Evolutionary conservation across 768 basidiomycete genomes (phyloP).

Genomic region (Artomyces pyxidatus): DNA sequence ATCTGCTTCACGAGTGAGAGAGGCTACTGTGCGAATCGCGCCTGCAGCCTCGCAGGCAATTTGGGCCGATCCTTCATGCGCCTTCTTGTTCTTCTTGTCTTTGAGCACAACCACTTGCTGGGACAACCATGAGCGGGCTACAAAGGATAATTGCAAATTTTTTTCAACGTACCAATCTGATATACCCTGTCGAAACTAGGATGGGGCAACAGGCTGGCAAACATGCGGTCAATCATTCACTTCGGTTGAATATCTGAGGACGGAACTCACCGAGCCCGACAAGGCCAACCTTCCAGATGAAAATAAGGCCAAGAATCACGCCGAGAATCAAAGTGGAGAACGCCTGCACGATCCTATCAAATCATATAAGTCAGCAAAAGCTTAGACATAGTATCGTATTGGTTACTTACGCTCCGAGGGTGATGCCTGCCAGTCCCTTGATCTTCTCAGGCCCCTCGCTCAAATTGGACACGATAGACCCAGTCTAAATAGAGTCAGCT

Average conservation of each 20-base stretch:
- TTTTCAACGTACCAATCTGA: constrained; percentile 54
- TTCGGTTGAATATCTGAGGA: neutral
- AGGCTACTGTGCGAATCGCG: constrained; percentile 83
- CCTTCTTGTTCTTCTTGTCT: constrained; percentile 68
- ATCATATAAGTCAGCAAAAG: neutral
- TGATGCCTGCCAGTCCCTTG: constrained; percentile 74
- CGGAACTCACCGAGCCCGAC: constrained; percentile 65
- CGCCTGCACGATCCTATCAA: constrained; percentile 61
- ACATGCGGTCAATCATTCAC: neutral
- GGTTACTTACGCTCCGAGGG: constrained; percentile 51
- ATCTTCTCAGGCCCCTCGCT: constrained; percentile 84
- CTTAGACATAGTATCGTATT: constrained; percentile 17
- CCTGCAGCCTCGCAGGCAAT: constrained; percentile 86
- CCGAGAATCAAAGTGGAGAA: constrained; percentile 58
- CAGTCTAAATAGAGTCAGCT: constrained; percentile 41
- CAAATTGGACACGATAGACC: constrained; percentile 64
- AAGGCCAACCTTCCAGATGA: constrained; percentile 69
- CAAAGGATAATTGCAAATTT: neutral
- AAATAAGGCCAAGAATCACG: constrained; percentile 62
- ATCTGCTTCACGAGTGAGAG: constrained; percentile 78
- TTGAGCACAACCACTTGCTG: constrained; percentile 81
- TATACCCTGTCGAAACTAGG: constrained; percentile 64
- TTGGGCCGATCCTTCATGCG: constrained; percentile 75
- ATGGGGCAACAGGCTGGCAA: constrained; percentile 64
- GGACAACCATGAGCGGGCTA: neutral